Percentiles rank a stretch among this genome's conserved stretches.
Evolutionary conservation across 495 filamentous ascomycete species (phyloP).

Genomic region (Bombardia bombarda): DNA sequence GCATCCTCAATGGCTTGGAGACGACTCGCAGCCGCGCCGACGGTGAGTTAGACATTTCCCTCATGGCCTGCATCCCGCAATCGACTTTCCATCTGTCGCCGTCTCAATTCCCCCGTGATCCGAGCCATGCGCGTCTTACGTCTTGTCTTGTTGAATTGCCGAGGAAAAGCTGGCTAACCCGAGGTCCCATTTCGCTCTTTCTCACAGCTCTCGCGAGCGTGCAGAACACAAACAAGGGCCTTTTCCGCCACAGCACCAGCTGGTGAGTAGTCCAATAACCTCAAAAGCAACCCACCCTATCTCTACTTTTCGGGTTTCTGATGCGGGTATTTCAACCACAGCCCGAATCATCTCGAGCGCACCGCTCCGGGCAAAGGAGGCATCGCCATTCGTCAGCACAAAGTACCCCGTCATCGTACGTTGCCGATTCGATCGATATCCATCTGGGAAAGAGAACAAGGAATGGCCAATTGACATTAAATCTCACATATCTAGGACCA

Average conservation of each 20-base stretch:
- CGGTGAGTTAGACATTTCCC: conserved; percentile 30
- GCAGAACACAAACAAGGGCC: conserved; percentile 48
- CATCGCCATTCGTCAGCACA: conserved; percentile 68
- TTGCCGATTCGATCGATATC: too few species aligned
- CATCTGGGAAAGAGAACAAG: too few species aligned
- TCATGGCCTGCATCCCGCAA: too few species aligned
- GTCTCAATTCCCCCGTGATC: not conserved
- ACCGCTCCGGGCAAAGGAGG: conserved; percentile 86
- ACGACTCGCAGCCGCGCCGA: conserved; percentile 34
- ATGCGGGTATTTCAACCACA: conserved; percentile 10
- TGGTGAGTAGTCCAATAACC: conserved; percentile 42
- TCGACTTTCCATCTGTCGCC: not conserved
- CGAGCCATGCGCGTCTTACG: not conserved
- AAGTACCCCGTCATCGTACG: conserved; percentile 92
- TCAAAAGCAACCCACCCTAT: not conserved
- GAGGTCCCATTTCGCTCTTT: conserved; percentile 8
- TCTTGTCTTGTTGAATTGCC: conserved; percentile 1
- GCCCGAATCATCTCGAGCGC: conserved; percentile 72
- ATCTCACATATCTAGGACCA: conserved; percentile 35
- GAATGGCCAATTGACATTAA: too few species aligned
- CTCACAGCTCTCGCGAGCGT: conserved; percentile 39
- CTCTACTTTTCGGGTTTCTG: not conserved
- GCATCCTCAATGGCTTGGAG: conserved; percentile 46
- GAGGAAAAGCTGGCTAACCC: conserved; percentile 8
- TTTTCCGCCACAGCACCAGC: conserved; percentile 83